Base-by-base conservation (phyloP, 1,139 yeast genomes). In the Tardiomyces depauwii region DNA sequence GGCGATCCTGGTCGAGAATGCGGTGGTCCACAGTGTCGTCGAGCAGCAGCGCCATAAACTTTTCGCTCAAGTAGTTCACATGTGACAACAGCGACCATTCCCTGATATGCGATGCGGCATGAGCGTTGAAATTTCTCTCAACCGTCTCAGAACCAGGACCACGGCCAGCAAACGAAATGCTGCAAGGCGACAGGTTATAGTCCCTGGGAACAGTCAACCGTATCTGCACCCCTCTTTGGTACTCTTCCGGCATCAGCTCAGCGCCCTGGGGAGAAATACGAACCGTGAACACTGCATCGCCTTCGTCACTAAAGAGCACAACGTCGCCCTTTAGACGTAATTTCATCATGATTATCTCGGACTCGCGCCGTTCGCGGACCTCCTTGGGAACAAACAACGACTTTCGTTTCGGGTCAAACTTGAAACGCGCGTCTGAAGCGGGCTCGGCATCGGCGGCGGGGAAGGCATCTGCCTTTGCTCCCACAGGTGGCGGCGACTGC, bases 11-110 rank as follows among this genome's bases (percentile, higher is more conserved):
- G n/a, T 44, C 43, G 4, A 41, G 21, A 47, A n/a, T 39, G 46
- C 16, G 46, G 28, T 10, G 51, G 52, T 21, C 21, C n/a, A 39
- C 18, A 21, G 25, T 21, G 25, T 39, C 41, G 6, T 21, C 27
- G 14, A 56, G 47, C 47, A 56, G 54, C 19, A 59, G 49, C 39
- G 48, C 51, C 28, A 52, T 56, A 13, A 58, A 44, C 49, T 59
- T 52, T 4, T 55, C 55, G 2, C 53, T 51, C 39, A 64, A 46
- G 44, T 51, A 64, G 44, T 64, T 64, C 39, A 63, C 45, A 39
- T 56, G 54, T 1, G 67, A 57, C 32, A 62, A 41, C 18, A 64
- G 48, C 5, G 65, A 53, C 63, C 65, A 62, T 25, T 50, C 47
- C 19, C 46, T 49, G 14, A 50, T 47, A 9, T 46, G 49, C n/a